phyloP scores from a whole-genome alignment of 352 stramenopile species.

The Sclerospora graminicola region DNA sequence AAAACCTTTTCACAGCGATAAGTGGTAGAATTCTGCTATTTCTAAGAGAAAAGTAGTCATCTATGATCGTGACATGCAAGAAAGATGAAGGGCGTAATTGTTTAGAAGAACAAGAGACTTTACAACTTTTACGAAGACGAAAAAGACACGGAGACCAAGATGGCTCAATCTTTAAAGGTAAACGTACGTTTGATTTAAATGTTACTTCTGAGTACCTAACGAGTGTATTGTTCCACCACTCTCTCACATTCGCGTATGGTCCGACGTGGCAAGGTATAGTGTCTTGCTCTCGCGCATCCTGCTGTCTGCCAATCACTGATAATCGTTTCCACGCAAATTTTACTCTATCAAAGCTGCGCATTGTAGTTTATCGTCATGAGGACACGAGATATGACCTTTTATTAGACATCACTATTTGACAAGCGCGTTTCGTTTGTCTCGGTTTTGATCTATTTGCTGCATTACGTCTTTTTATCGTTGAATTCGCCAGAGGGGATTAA shows the following conservation, averaged over 20 bases:
- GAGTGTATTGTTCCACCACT: no score
- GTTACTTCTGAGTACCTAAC: no score
- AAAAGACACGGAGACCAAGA: no score
- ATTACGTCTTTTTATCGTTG: constrained; percentile 52
- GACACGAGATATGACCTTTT: constrained; percentile 37
- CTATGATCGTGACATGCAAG: constrained; percentile 47
- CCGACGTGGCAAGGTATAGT: no score
- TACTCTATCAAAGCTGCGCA: constrained; percentile 33
- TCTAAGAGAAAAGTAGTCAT: constrained; percentile 38
- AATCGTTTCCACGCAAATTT: constrained; percentile 38
- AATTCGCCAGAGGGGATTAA: constrained; percentile 31
- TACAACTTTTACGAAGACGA: constrained; percentile 27
- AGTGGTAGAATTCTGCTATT: constrained; percentile 5
- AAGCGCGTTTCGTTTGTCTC: constrained; percentile 50
- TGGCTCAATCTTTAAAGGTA: no score
- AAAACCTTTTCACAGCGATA: no score
- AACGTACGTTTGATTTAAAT: no score
- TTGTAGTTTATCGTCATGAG: no score
- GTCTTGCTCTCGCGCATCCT: no score
- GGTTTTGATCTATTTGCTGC: constrained; percentile 42
- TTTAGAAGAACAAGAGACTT: constrained; percentile 29
- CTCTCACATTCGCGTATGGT: no score
- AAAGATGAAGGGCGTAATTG: constrained; percentile 28
- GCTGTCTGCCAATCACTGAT: constrained; percentile 42
- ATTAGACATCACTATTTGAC: constrained; percentile 47